Conservation (phyloP, 257 asterid genomes). For the Solanum peruvianum region DNA sequence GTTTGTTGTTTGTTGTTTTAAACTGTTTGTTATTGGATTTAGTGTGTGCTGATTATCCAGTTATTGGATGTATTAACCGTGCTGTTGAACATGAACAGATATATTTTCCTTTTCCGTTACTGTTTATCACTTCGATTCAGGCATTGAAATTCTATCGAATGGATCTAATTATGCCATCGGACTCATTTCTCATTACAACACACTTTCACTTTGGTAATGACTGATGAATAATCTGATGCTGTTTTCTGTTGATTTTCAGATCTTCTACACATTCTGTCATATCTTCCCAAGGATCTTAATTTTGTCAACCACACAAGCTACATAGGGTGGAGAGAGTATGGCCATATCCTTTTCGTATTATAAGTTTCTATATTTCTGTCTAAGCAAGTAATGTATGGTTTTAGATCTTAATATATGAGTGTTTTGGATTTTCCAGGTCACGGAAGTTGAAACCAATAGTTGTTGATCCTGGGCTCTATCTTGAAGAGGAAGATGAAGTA, state of each 20-base stretch:
- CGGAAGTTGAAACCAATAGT: slow-evolving; percentile 74
- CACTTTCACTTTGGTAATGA: not conserved
- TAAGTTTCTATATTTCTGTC: not conserved
- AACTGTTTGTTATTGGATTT: not conserved
- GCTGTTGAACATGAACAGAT: too few relatives aligned
- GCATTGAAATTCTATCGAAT: not conserved
- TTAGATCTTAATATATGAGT: not conserved
- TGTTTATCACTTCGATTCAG: not conserved
- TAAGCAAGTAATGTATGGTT: not conserved
- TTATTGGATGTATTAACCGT: too few relatives aligned
- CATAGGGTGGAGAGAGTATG: slow-evolving; percentile 97
- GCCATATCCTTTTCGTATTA: slow-evolving; percentile 2
- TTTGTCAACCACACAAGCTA: slow-evolving; percentile 88
- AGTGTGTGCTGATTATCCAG: not conserved
- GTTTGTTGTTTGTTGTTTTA: not conserved
- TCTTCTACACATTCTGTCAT: slow-evolving; percentile 85
- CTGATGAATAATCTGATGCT: not conserved
- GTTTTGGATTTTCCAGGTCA: slow-evolving; percentile 33
- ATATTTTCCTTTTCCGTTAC: not conserved
- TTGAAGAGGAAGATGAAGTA: slow-evolving; percentile 46
- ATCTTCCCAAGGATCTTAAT: slow-evolving; percentile 80
- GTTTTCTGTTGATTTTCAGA: slow-evolving; percentile 39
- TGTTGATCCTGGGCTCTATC: slow-evolving; percentile 81
- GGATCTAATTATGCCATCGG: not conserved
- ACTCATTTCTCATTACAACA: not conserved